These are phyloP conservation scores for Pseudodiploospora longispora DNA, from an alignment of 2,329 filamentous ascomycete genomes.

Conservation along the genomic window DNA sequence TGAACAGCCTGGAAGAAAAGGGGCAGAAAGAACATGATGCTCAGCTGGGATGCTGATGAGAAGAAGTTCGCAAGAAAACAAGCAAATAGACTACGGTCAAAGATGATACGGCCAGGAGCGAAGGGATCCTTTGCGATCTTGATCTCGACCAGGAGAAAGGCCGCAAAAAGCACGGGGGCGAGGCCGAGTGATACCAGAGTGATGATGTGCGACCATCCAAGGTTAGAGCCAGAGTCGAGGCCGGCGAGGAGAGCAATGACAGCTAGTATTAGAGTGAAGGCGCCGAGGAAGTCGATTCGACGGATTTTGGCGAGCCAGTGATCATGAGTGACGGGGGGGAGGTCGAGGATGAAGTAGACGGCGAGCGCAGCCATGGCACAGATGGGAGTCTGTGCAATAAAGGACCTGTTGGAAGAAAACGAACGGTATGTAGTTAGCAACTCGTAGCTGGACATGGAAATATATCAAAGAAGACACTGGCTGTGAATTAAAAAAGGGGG, in stretches of 20 bases:
- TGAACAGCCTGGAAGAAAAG: conserved; percentile 70
- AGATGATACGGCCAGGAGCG: conserved; percentile 65
- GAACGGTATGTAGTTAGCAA: conserved; percentile 1
- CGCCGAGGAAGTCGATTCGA: conserved; percentile 67
- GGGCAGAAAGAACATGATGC: conserved; percentile 63
- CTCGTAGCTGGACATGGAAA: not conserved
- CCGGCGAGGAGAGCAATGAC: conserved; percentile 60
- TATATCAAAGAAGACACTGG: not conserved
- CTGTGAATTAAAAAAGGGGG: not conserved
- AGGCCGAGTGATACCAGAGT: conserved; percentile 50
- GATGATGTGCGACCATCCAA: conserved; percentile 53
- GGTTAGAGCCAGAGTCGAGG: conserved; percentile 65
- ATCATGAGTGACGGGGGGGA: conserved; percentile 52
- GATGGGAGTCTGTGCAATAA: conserved; percentile 62
- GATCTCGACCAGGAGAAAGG: conserved; percentile 64
- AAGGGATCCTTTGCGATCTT: conserved; percentile 63
- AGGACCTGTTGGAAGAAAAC: conserved; percentile 45
- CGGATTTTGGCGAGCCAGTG: conserved; percentile 59
- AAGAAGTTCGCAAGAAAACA: conserved; percentile 69
- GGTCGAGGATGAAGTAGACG: conserved; percentile 53
- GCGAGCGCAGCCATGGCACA: conserved; percentile 57
- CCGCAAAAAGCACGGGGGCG: conserved; percentile 49
- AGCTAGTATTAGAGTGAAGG: conserved; percentile 55
- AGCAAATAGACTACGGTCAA: conserved; percentile 57
- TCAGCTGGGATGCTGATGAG: conserved; percentile 48